Evolutionary conservation across 495 filamentous ascomycete species (phyloP).

Genomic region (Talaromyces wortmannii): DNA sequence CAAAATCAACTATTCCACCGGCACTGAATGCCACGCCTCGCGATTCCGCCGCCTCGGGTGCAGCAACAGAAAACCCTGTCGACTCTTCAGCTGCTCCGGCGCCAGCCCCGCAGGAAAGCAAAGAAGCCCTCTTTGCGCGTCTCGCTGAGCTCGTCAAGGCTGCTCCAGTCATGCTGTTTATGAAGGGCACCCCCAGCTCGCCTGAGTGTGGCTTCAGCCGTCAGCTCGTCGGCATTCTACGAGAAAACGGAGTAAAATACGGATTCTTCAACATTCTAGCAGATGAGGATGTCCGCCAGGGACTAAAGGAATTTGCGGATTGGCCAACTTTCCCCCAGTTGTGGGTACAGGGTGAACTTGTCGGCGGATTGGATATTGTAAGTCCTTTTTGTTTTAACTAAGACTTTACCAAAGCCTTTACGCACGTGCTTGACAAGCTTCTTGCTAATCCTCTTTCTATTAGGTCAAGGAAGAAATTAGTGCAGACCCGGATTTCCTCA

Average conservation of each 20-base stretch:
- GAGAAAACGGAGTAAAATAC: conserved; percentile 86
- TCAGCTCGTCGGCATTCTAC: conserved; percentile 75
- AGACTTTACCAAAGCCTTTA: too few relatives aligned
- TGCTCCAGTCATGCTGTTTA: conserved; percentile 94
- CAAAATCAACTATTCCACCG: conserved; percentile 43
- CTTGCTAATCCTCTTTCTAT: conserved; percentile 7
- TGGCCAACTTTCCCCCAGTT: conserved; percentile 97
- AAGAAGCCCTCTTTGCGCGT: conserved; percentile 73
- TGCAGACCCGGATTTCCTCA: conserved; percentile 71
- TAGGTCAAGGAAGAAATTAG: conserved; percentile 70
- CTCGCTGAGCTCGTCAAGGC: conserved; percentile 81
- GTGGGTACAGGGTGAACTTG: conserved; percentile 73
- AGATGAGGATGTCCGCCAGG: conserved; percentile 95
- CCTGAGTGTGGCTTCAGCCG: conserved; percentile 95
- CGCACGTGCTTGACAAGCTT: background rate
- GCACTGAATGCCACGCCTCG: conserved; percentile 38
- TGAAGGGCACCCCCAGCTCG: conserved; percentile 72
- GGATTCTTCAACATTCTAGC: conserved; percentile 99
- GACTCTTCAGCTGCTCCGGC: conserved; percentile 27
- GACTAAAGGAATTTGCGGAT: conserved; percentile 88
- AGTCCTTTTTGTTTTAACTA: conserved; percentile 26
- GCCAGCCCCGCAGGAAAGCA: conserved; percentile 47
- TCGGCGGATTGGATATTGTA: conserved; percentile 96
- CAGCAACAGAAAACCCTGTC: conserved; percentile 32
- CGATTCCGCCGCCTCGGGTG: conserved; percentile 27